Evolutionary conservation across 352 stramenopile genomes (phyloP).

Genomic region (Phytopythium chamaehyphon): DNA sequence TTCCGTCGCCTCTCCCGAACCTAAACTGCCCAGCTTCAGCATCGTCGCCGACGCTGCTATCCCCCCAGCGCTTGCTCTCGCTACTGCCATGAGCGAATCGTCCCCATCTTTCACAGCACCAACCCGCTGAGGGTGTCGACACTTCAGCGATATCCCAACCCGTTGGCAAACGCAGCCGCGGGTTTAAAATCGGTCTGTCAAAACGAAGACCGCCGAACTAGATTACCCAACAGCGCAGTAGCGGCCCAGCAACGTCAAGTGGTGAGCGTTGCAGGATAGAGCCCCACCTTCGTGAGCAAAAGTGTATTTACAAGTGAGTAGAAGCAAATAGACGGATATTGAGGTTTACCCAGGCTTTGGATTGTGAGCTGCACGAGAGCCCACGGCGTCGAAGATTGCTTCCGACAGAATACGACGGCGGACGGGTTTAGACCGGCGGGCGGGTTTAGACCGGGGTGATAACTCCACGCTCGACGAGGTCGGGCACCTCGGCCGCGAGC

Average conservation of each 20-base stretch:
- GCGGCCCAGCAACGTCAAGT: too few species aligned
- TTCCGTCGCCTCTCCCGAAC: background rate
- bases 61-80: conserved; percentile 57
- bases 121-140: too few species aligned
- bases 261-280: too few species aligned
- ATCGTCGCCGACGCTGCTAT: conserved; percentile 54
- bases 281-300: background rate
- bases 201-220: too few species aligned
- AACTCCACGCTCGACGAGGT: conserved; percentile 74
- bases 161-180: too few species aligned
- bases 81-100: conserved; percentile 37
- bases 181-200: too few species aligned
- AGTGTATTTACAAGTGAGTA: background rate
- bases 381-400: background rate
- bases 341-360: too few species aligned
- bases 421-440: too few species aligned
- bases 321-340: background rate
- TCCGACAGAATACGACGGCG: too few species aligned
- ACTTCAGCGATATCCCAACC: too few species aligned
- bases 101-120: background rate
- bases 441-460: conserved; percentile 61
- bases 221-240: too few species aligned
- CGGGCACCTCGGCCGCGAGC: conserved; percentile 83
- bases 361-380: too few species aligned
- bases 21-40: conserved; percentile 1